phyloP scores from a whole-genome alignment of 2,329 filamentous ascomycete species.

The Fusarium pseudonygamai region DNA sequence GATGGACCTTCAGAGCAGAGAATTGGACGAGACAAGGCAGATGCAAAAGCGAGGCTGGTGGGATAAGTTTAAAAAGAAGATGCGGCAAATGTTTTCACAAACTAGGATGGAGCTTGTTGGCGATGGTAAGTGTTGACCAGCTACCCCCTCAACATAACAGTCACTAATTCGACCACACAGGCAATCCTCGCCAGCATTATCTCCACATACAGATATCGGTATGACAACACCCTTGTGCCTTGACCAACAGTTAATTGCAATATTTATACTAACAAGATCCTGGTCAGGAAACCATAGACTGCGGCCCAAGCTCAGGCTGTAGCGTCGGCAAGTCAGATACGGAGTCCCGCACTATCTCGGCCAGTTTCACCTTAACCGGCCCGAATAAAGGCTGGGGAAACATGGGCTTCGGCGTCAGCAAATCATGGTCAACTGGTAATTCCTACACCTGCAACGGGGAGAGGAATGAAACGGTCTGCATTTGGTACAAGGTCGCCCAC shows the following conservation, averaged over 20 bases:
- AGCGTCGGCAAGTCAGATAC: background rate
- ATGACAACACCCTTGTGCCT: background rate
- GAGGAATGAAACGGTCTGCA: background rate
- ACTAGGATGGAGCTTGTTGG: fast-evolving
- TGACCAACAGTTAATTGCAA: background rate
- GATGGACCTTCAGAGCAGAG: background rate
- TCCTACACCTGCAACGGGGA: background rate
- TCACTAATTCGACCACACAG: background rate
- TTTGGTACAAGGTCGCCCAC: background rate
- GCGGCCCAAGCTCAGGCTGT: background rate
- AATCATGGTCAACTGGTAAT: background rate
- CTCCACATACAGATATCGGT: background rate
- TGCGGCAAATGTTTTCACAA: fast-evolving
- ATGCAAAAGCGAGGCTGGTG: background rate
- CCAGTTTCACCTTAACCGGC: fast-evolving
- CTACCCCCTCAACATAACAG: background rate
- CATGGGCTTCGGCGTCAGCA: background rate
- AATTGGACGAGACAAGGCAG: background rate
- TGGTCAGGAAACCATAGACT: background rate
- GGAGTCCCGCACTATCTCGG: background rate
- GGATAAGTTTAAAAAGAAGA: fast-evolving
- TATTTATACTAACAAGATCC: background rate
- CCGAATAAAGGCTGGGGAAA: background rate
- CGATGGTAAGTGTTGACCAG: background rate
- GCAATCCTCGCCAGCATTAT: background rate